These are phyloP conservation scores for Boletellus ananiceps DNA, from an alignment of 768 basidiomycete genomes.

Conservation along the genomic window DNA sequence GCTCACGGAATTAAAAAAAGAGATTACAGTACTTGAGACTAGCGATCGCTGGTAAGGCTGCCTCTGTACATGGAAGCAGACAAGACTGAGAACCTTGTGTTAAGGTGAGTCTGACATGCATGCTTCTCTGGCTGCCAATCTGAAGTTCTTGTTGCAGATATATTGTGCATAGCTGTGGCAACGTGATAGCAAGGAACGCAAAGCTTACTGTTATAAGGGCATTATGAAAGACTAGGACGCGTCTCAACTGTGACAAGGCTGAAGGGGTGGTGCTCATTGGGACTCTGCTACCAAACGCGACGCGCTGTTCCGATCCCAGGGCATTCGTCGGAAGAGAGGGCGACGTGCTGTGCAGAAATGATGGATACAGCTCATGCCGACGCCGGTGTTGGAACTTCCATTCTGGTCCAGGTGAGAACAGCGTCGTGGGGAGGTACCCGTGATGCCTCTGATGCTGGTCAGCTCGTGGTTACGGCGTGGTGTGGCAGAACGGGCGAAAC, in stretches of 20 bases:
- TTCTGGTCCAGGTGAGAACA: too few species aligned
- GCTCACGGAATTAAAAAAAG: conserved; percentile 70
- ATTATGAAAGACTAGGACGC: background rate
- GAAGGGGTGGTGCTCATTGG: conserved; percentile 84
- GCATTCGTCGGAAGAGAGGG: conserved; percentile 66
- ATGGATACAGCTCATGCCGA: conserved; percentile 39
- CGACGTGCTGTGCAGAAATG: conserved; percentile 78
- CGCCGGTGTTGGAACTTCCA: too few species aligned
- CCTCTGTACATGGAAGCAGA: conserved; percentile 85
- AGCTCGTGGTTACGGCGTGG: too few species aligned
- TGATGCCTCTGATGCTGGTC: too few species aligned
- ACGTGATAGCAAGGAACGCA: conserved; percentile 80
- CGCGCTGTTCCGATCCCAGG: conserved; percentile 73
- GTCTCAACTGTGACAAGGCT: conserved; percentile 43
- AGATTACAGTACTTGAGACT: conserved; percentile 64
- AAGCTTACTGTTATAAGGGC: conserved; percentile 86
- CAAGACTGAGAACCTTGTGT: conserved; percentile 82
- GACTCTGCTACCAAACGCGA: conserved; percentile 70
- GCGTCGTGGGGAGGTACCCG: too few species aligned
- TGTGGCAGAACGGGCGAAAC: too few species aligned
- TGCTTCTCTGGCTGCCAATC: background rate
- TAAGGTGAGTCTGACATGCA: conserved; percentile 49
- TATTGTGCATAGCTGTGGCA: conserved; percentile 78
- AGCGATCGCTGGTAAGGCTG: conserved; percentile 73
- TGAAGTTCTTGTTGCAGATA: conserved; percentile 44